Evolutionary conservation across 2,329 filamentous ascomycete species (phyloP), one percentile per base, ranked within the genome.

Genomic region (Clarireedia homoeocarpa): DNA sequence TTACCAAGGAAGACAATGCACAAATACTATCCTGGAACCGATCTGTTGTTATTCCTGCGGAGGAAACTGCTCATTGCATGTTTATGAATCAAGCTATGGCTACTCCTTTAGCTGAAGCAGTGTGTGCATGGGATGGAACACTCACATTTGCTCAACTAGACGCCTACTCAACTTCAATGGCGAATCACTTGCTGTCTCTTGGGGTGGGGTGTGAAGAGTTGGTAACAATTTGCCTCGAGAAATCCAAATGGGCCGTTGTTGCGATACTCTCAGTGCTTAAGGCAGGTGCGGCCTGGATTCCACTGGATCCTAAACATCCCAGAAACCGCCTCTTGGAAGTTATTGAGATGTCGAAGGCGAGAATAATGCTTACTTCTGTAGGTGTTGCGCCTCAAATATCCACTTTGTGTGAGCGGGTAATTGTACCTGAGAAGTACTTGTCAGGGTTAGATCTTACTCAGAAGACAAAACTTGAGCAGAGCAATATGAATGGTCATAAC

Each of bases 141-240:
- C 42, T 67, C 5, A 64, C 62, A 6, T 68, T 64, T 55, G 12
- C 26, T 2, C 56, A 66, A 34, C 49, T 68, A 7, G 63, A 65
- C 17, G 14, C 40, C 15, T 20, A 60, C 27, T 66, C 66, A 2
- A 42, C 34, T n/a, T 42, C n/a, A 2, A 17, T 67, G 15, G 61
- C 66, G 5, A 15, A n/a, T 6, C 42, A 61, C 34, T 53, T 67
- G 2, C 34, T 54, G 12, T 39, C 44, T 10, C 46, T 60, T 15
- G 61, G 62, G 7, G 57, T 66, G 26, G 46, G 47, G 14, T 53
- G 46, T 17, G 64, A 58, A 40, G 24, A 20, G 12, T 39, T 60
- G 3, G 58, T 69, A 30, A 63, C 63, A 12, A 48, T 69, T 7
- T 67, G 63, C 50, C 66, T 65, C 47, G 59, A 67, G 24, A 68